Base-by-base conservation (phyloP, 1,284 basidiomycete genomes). In the Trichosporon sp. region DNA sequence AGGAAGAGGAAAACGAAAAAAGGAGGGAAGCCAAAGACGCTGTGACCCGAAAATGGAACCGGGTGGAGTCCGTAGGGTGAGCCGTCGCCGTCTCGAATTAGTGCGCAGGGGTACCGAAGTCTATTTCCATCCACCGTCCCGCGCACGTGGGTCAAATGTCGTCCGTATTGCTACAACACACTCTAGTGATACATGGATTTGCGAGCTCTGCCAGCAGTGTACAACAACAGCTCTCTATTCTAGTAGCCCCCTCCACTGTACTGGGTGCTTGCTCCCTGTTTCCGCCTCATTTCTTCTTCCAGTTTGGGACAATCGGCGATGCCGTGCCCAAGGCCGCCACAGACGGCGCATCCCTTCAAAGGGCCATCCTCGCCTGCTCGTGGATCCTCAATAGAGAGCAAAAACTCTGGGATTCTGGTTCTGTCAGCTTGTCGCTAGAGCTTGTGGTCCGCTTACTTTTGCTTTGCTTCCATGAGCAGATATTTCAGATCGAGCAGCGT, bases 401-500 rank as follows among this genome's bases (percentile, higher is more conserved):
- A 81, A 83, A 99, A 99, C n/a, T 93, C 91, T 0, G 96, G 96
- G 7, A 99, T 93, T 74, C 94, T 95, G 56, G 19, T 52, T n/a
- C 31, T 49, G 61, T 66, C 49, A 54, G 64, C 58, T 57, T 33
- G 40, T 58, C n/a, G 16, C 40, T n/a, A 59, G 40, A 64, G 54
- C 13, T 16, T 6, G 27, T 16, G n/a, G 4, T n/a, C n/a, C 4
- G 83, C 86, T 60, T 65, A 90, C 91, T 94, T 94, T 82, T 99
- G 96, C 61, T 95, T 96, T 2, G 95, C 95, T 79, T 99, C 96
- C 84, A 96, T 90, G 59, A 99, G 82, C 58, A 99, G 82, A 76
- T 99, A 99, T 81, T 99, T 99, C 68, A 99, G 83, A 84, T 99
- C 96, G 66, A 99, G 81, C 56, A 99, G 81, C 0, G 95, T 99